Conservation (phyloP, 805 yeast species). For the Torulaspora microellipsoides region DNA sequence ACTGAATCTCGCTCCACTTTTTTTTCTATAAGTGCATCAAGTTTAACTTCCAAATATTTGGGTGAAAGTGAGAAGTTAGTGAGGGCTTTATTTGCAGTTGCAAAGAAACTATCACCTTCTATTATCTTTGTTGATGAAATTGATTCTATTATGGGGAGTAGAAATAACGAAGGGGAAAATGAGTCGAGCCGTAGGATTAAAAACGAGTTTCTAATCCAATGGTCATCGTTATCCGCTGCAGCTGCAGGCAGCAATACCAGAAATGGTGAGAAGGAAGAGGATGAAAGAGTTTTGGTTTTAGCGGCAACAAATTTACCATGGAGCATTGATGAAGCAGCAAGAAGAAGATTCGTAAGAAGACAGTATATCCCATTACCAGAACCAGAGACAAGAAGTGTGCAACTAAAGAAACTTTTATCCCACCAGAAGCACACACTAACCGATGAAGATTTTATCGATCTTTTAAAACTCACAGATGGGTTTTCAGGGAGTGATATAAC, state of each 20-base stretch:
- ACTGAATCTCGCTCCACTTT: slow-evolving; percentile 91
- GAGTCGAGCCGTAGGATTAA: slow-evolving; percentile 88
- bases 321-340: slow-evolving; percentile 96
- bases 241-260: slow-evolving; percentile 59
- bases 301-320: slow-evolving; percentile 97
- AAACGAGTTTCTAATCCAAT: slow-evolving; percentile 88
- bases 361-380: slow-evolving; percentile 95
- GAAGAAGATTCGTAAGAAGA: slow-evolving; percentile 85
- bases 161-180: slow-evolving; percentile 56
- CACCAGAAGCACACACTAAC: slow-evolving; percentile 69
- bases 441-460: slow-evolving; percentile 54
- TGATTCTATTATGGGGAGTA: slow-evolving; percentile 78
- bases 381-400: slow-evolving; percentile 69
- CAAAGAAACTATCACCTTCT: slow-evolving; percentile 82
- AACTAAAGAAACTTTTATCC: slow-evolving; percentile 59
- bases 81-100: slow-evolving; percentile 78
- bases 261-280: slow-evolving; percentile 30
- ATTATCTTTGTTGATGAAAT: slow-evolving; percentile 95
- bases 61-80: slow-evolving; percentile 96
- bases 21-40: slow-evolving; percentile 85
- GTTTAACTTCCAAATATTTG: slow-evolving; percentile 77
- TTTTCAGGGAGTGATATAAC: slow-evolving; percentile 94
- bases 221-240: slow-evolving; percentile 89
- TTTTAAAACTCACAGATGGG: slow-evolving; percentile 67
- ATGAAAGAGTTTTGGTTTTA: slow-evolving; percentile 72